Conservation (phyloP, 2,329 filamentous ascomycete genomes). For the Chaetomiaceae sp. region DNA sequence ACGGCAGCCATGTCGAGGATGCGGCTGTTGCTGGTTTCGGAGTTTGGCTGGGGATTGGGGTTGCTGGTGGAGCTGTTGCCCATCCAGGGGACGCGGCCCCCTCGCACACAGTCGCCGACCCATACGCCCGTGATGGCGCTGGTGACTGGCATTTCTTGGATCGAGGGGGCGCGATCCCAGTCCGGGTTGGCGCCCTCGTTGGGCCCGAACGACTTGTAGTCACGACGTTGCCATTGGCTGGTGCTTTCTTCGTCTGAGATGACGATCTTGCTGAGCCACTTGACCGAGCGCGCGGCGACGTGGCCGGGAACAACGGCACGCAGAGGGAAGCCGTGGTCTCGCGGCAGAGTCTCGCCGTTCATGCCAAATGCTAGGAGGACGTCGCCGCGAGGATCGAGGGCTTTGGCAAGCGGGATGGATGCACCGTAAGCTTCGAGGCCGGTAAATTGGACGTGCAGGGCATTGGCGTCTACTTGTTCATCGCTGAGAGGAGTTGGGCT, state of each 20-base stretch:
- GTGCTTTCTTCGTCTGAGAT: constrained; percentile 63
- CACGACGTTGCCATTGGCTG: constrained; percentile 61
- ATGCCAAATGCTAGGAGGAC: constrained; percentile 64
- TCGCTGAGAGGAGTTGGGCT: constrained; percentile 37
- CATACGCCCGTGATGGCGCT: constrained; percentile 57
- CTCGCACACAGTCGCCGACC: constrained; percentile 36
- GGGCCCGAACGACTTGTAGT: constrained; percentile 66
- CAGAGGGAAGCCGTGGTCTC: constrained; percentile 63
- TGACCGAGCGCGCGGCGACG: constrained; percentile 63
- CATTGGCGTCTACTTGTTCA: constrained; percentile 33
- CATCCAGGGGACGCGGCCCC: constrained; percentile 23
- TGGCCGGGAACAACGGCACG: constrained; percentile 60
- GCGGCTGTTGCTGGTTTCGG: constrained; percentile 1
- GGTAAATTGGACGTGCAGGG: constrained; percentile 53
- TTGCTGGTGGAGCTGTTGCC: not conserved
- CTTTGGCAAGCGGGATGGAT: constrained; percentile 56
- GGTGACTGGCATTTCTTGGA: constrained; percentile 66
- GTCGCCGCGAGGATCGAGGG: constrained; percentile 56
- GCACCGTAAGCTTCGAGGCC: constrained; percentile 58
- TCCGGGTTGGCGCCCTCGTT: constrained; percentile 54
- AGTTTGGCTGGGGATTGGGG: not conserved
- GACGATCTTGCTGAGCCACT: constrained; percentile 63
- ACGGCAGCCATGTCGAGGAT: constrained; percentile 24
- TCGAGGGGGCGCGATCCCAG: constrained; percentile 59
- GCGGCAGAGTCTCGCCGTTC: constrained; percentile 60